Percentiles rank a stretch among this genome's conserved stretches.
Evolutionary conservation across 306 rosid species (phyloP).

Genomic region (Crotalaria pallida): DNA sequence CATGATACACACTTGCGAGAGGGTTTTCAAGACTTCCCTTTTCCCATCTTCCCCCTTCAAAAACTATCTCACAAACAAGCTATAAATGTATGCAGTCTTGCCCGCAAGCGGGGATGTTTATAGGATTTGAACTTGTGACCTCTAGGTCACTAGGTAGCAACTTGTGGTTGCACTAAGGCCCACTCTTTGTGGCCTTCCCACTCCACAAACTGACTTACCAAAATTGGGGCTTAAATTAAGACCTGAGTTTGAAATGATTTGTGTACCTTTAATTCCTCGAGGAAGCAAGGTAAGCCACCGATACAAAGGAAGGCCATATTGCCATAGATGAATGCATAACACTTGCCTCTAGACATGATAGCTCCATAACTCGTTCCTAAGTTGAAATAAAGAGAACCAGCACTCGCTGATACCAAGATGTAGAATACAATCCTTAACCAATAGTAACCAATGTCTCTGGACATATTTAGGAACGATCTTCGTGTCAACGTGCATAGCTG

Average conservation of each 20-base stretch:
- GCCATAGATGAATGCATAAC: conserved; percentile 56
- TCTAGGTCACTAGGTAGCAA: too few species aligned
- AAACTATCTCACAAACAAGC: too few species aligned
- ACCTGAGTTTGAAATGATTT: neutral
- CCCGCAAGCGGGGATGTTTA: too few species aligned
- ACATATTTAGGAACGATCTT: conserved; percentile 67
- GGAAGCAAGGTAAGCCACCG: conserved; percentile 75
- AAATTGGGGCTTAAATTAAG: neutral
- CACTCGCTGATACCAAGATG: conserved; percentile 26
- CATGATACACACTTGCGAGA: too few species aligned
- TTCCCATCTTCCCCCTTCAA: too few species aligned
- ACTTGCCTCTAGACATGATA: conserved; percentile 54
- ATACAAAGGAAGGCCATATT: conserved; percentile 64
- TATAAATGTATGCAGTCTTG: too few species aligned
- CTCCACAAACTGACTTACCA: too few species aligned
- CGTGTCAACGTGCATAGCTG: conserved; percentile 53
- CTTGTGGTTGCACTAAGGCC: too few species aligned
- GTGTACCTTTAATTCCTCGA: conserved; percentile 76
- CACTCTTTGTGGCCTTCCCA: too few species aligned
- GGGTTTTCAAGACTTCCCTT: too few species aligned
- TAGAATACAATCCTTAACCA: conserved; percentile 59
- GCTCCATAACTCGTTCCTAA: conserved; percentile 44
- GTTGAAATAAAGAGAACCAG: conserved; percentile 48
- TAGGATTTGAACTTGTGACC: too few species aligned
- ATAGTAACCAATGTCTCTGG: conserved; percentile 66